A percentile compares a stretch with the other conserved stretches of the same genome.
These are phyloP conservation scores for Phalaenopsis hybrid DNA, from an alignment of 116 monocot species.

Conservation along the genomic window DNA sequence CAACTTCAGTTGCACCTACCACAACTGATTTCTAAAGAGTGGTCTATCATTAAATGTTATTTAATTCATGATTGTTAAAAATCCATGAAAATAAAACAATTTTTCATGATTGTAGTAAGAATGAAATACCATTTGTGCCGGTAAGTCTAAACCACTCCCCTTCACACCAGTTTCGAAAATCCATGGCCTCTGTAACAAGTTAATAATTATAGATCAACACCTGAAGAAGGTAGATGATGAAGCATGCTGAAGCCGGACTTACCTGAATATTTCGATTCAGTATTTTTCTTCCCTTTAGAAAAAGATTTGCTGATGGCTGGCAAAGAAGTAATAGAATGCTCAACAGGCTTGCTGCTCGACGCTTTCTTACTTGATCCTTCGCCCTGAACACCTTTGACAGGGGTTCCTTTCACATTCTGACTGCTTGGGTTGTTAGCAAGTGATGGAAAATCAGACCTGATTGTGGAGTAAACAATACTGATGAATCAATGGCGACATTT, in stretches of 20 bases:
- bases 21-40: too few species aligned
- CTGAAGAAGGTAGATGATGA: not conserved
- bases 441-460: slow-evolving; percentile 56
- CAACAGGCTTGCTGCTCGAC: slow-evolving; percentile 3
- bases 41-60: too few species aligned
- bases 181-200: slow-evolving; percentile 63
- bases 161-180: slow-evolving; percentile 92
- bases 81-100: too few species aligned
- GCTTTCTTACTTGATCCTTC: slow-evolving; percentile 31
- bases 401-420: slow-evolving; percentile 29
- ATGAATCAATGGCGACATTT: not conserved
- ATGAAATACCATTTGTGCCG: slow-evolving; percentile 57
- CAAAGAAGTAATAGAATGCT: slow-evolving; percentile 26
- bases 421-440: slow-evolving; percentile 34
- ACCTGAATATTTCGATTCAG: slow-evolving; percentile 53
- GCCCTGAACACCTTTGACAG: slow-evolving; percentile 26
- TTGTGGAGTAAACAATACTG: not conserved
- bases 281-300: slow-evolving; percentile 46
- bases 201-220: not conserved
- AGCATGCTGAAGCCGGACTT: not conserved
- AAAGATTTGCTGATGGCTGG: slow-evolving; percentile 15
- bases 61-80: too few species aligned
- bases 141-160: slow-evolving; percentile 68
- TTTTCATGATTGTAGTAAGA: not conserved
- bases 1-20: too few species aligned